Base-by-base conservation (phyloP, 176 grass and related monocot genomes). In the Bonia amplexicaulis region DNA sequence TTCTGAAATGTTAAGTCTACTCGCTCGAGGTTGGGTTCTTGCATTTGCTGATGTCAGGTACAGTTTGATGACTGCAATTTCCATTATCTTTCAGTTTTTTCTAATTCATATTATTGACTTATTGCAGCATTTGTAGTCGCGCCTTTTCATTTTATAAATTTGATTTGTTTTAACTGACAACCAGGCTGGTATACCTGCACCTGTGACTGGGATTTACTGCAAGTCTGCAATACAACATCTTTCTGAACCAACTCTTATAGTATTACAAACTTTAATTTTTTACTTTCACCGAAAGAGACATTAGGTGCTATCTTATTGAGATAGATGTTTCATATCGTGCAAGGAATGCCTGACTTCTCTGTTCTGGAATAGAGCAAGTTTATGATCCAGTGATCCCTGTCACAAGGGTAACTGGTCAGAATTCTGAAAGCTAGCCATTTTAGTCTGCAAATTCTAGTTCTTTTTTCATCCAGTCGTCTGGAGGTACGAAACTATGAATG, bases 41-140 rank as follows among this genome's bases (percentile, higher is more conserved):
- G 96, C 93, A 85, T 99, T 89, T 88, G 93, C 93, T 68, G 91
- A 99, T 91, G 93, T 99, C 55, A 96, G 96, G 96, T 99, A 92
- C 19, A 77, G 73, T 83, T 64, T 76, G 10, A 9, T 42, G 70
- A 71, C 54, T 92, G 23, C 82, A 48, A 14, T 91, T 72, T 17
- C 20, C 45, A 66, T 53, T 40, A 60, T 67, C 29, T 76, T 88
- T 69, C 13, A 85, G 41, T 53, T 81, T 80, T 82, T 81, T n/a
- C 26, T 74, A 48, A 74, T 78, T 76, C 9, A 49, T 82, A 45
- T 60, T 22, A 47, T 37, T 76, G 20, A 41, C 35, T 69, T 60
- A 3, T 9, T 67, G 66, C 48, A 59, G 74, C 23, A 13, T 74
- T 31, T 71, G 27, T 54, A 79, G 40, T 15, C 76, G 9, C 70